Evolutionary conservation across 768 basidiomycete species (phyloP).

Genomic region (Podaxis sp.): DNA sequence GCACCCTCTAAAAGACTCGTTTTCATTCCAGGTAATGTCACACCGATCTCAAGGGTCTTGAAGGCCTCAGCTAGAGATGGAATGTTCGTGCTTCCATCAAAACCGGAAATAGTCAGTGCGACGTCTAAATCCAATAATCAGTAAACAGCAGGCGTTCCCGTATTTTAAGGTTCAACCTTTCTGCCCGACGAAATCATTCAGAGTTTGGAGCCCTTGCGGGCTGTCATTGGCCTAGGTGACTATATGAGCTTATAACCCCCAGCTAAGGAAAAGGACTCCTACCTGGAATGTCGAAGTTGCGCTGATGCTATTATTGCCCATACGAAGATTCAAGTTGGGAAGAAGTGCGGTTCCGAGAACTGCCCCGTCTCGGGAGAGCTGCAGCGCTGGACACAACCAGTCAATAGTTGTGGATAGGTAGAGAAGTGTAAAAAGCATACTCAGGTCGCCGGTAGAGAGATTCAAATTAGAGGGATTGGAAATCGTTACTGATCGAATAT

Average conservation of each 20-base stretch:
- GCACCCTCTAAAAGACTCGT: conserved; percentile 56
- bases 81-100: conserved; percentile 57
- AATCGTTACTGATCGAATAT: conserved; percentile 47
- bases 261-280: conserved; percentile 16
- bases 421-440: conserved; percentile 35
- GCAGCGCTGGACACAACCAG: conserved; percentile 41
- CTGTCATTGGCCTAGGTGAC: conserved; percentile 53
- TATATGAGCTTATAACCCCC: conserved; percentile 11
- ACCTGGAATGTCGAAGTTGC: conserved; percentile 55
- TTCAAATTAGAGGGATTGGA: conserved; percentile 69
- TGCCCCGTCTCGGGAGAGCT: conserved; percentile 50
- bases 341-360: conserved; percentile 61
- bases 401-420: background rate
- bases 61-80: conserved; percentile 62
- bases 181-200: conserved; percentile 67
- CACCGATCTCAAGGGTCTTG: conserved; percentile 52
- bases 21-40: conserved; percentile 60
- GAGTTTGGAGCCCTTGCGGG: conserved; percentile 58
- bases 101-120: conserved; percentile 56
- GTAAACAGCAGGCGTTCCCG: background rate
- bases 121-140: conserved; percentile 41
- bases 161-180: conserved; percentile 36
- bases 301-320: conserved; percentile 58
- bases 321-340: conserved; percentile 55
- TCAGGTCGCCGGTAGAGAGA: conserved; percentile 59